A percentile compares a stretch with the other conserved stretches of the same genome.
phyloP scores from a whole-genome alignment of 2,329 filamentous ascomycete species.

The Fusarium xylarioides region DNA sequence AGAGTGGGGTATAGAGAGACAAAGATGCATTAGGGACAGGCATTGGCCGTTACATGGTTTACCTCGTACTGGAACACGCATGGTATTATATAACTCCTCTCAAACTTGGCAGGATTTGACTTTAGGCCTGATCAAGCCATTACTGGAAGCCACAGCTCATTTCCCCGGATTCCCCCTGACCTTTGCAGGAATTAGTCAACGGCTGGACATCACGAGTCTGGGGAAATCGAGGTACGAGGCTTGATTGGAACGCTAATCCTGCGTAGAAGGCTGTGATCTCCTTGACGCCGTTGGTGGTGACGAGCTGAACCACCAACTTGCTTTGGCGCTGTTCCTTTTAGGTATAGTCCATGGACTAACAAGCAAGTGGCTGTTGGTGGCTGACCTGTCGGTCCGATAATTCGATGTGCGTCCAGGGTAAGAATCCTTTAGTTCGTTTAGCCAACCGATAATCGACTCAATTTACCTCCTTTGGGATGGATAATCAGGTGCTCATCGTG shows the following conservation, averaged over 20 bases:
- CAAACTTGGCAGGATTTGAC: background rate
- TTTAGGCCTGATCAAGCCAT: background rate
- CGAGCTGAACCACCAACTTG: background rate
- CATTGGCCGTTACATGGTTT: background rate
- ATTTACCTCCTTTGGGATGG: no score
- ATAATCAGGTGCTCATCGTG: rapidly evolving
- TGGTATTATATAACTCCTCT: background rate
- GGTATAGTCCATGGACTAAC: background rate
- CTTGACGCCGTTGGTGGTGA: background rate
- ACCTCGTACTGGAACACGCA: background rate
- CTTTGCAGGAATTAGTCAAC: background rate
- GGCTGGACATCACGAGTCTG: background rate
- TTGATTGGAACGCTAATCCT: background rate
- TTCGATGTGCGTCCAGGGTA: background rate
- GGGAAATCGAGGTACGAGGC: background rate
- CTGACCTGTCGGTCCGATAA: background rate
- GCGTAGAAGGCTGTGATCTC: background rate
- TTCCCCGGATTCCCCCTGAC: background rate
- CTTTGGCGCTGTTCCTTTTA: background rate
- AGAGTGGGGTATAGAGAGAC: background rate
- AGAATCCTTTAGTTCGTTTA: background rate
- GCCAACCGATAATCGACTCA: background rate
- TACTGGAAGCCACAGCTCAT: background rate
- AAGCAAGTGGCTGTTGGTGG: background rate
- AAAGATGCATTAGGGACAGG: background rate